These are phyloP conservation scores for Ceriops decandra DNA, from an alignment of 345 rosid species.

Conservation along the genomic window DNA sequence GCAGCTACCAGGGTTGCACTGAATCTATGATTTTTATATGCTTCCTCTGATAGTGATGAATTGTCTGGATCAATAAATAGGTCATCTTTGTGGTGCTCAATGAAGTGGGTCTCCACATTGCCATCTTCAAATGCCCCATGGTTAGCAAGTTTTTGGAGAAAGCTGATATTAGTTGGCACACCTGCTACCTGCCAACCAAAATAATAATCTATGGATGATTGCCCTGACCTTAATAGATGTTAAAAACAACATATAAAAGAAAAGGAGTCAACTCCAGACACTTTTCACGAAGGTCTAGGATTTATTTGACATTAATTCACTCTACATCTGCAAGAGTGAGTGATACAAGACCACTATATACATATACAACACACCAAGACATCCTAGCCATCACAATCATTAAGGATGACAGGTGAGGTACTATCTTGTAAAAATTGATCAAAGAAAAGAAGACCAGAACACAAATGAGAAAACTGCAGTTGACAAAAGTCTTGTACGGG, in stretches of 20 bases:
- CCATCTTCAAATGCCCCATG: slow-evolving; percentile 74
- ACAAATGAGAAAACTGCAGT: slow-evolving; percentile 6
- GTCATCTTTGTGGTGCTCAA: slow-evolving; percentile 69
- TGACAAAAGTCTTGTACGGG: slow-evolving; percentile 5
- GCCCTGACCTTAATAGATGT: background rate
- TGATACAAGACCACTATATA: background rate
- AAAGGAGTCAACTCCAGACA: background rate
- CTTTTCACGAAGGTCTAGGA: background rate
- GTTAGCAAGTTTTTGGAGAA: slow-evolving; percentile 70
- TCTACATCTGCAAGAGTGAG: background rate
- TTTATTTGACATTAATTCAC: background rate
- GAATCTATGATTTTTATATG: slow-evolving; percentile 44
- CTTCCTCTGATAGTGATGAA: slow-evolving; percentile 40
- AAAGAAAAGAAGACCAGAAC: slow-evolving; percentile 13
- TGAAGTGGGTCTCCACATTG: slow-evolving; percentile 89
- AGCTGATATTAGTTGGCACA: slow-evolving; percentile 84
- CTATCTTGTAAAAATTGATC: background rate
- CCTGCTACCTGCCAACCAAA: slow-evolving; percentile 75
- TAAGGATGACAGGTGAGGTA: background rate
- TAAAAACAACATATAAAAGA: slow-evolving; percentile 8
- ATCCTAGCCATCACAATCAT: slow-evolving; percentile 2
- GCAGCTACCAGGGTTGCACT: slow-evolving; percentile 69
- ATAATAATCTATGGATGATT: slow-evolving; percentile 12
- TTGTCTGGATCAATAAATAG: slow-evolving; percentile 62
- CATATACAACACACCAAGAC: background rate